These are phyloP conservation scores for Talaromyces liani DNA, from an alignment of 495 filamentous ascomycete genomes.

Conservation along the genomic window DNA sequence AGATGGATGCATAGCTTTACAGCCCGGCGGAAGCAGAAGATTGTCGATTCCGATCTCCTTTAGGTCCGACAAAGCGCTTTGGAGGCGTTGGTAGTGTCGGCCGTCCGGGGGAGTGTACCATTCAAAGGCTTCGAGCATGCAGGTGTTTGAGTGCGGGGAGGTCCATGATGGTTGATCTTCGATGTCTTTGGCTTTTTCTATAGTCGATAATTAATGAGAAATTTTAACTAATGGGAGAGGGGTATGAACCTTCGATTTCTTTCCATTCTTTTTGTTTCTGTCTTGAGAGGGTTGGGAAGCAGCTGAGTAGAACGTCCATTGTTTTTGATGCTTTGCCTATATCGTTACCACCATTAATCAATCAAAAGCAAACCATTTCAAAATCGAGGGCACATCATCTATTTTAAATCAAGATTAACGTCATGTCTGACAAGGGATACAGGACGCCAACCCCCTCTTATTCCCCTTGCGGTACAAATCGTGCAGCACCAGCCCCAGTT, in stretches of 20 bases:
- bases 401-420: background rate
- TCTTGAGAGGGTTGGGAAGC: background rate
- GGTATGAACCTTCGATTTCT: background rate
- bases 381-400: background rate
- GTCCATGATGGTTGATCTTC: conserved; percentile 28
- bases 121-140: conserved; percentile 67
- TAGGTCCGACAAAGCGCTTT: conserved; percentile 42
- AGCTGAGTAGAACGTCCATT: background rate
- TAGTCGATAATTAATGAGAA: background rate
- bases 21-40: conserved; percentile 68
- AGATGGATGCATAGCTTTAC: conserved; percentile 55
- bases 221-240: background rate
- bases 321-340: background rate
- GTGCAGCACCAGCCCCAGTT: background rate
- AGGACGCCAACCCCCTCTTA: background rate
- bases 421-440: background rate
- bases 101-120: conserved; percentile 64
- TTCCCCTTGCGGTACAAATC: background rate
- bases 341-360: background rate
- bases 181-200: conserved; percentile 21
- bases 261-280: conserved; percentile 7
- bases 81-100: conserved; percentile 57
- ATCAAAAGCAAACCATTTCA: background rate
- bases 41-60: conserved; percentile 56
- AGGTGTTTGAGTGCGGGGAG: conserved; percentile 40